phyloP scores from a whole-genome alignment of 192 early-diverging fungal species.

The Coemansia sp. region DNA sequence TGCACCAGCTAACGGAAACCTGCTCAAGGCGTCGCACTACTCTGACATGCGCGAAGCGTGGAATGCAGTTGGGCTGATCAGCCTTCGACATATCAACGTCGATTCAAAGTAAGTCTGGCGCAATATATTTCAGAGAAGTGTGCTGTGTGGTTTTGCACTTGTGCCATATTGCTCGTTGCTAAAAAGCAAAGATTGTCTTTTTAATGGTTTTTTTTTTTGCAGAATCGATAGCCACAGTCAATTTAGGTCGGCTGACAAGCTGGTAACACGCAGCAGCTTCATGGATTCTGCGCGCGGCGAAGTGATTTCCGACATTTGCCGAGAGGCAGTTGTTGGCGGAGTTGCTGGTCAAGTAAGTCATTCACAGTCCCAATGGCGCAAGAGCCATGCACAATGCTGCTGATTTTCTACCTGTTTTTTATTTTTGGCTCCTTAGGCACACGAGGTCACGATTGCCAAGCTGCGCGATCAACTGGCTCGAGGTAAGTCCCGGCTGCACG shows the following conservation, averaged over 20 bases:
- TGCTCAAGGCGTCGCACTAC: conserved; percentile 25
- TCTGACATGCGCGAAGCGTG: conserved; percentile 31
- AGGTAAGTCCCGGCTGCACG: conserved; percentile 21
- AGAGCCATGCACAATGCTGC: background rate
- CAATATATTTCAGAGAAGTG: background rate
- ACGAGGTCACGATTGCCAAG: conserved; percentile 9
- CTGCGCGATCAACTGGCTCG: conserved; percentile 20
- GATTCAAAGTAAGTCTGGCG: conserved; percentile 26
- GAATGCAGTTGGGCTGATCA: conserved; percentile 21
- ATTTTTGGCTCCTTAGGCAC: background rate
- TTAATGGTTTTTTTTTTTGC: background rate
- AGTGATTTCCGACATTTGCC: conserved; percentile 15
- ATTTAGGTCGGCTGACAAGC: conserved; percentile 21
- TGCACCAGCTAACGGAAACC: background rate
- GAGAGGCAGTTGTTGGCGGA: conserved; percentile 6
- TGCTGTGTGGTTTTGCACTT: background rate
- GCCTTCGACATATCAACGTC: conserved; percentile 19
- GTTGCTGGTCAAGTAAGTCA: conserved; percentile 3
- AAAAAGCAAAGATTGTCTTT: background rate
- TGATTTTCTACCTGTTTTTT: background rate
- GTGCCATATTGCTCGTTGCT: background rate
- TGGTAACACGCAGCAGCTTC: conserved; percentile 28
- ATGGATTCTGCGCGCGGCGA: conserved; percentile 18
- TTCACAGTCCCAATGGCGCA: background rate
- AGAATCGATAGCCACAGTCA: conserved; percentile 12